Base-by-base conservation (phyloP, 495 filamentous ascomycete genomes). In the Apodospora peruviana region DNA sequence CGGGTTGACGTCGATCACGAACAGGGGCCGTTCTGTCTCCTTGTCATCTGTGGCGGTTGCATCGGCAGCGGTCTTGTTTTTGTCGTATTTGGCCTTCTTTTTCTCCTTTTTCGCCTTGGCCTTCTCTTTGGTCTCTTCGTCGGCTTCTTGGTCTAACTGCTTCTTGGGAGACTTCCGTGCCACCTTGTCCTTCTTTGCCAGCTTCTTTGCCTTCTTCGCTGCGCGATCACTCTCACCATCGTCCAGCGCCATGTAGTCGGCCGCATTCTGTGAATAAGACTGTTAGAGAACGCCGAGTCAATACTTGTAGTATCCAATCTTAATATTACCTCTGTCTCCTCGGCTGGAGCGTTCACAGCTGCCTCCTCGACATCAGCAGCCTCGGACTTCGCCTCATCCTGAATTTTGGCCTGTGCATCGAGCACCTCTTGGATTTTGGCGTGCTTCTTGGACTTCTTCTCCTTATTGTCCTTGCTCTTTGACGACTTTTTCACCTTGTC, bases 401-500 rank as follows among this genome's bases (percentile, higher is more conserved):
- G 32, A 19, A 36, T 36, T n/a, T 45, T 32, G 29, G 43, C 16
- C 11, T 40, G 5, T 9, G 37, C 5, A 29, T 20, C 45, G 18
- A 47, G 34, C 34, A 38, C 27, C 10, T 19, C 18, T 35, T 44
- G 43, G 44, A 22, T 23, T 17, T 43, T 53, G 14, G 48, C 49
- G 4, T 32, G 22, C 50, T 52, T 46, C 37, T 52, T 52, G 1
- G 32, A 20, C 45, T 48, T 49, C 20, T 40, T 32, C 16, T 41
- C 22, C 39, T 48, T 48, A 14, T 17, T 35, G 14, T 46, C 50
- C 23, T 48, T 44, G 20, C 2, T 14, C 25, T 46, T 48, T 35
- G 37, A 14, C 4, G 40, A 22, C 35, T 53, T 53, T 12, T 23
- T 45, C 9, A 53, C 51, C 27, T 48, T 53, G 51, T 47, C 45